phyloP scores from a whole-genome alignment of 352 stramenopile genomes.

The Globisporangium paddicum region DNA sequence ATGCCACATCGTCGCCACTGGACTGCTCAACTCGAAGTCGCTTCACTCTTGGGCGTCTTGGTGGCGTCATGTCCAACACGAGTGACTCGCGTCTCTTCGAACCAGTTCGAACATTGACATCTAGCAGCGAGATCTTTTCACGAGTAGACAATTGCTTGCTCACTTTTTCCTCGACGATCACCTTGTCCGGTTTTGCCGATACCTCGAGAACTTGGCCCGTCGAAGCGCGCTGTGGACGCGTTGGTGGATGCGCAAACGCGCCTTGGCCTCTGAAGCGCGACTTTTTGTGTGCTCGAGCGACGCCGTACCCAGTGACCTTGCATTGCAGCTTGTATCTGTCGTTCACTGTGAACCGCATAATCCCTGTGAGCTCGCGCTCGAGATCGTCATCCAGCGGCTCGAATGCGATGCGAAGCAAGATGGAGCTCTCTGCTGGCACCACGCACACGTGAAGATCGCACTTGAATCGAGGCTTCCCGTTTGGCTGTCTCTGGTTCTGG shows the following conservation, averaged over 20 bases:
- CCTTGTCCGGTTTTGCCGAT: not conserved
- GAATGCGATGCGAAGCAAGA: conserved; percentile 62
- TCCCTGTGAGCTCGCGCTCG: conserved; percentile 29
- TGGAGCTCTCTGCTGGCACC: conserved; percentile 44
- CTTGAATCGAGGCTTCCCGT: conserved; percentile 43
- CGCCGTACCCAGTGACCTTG: conserved; percentile 26
- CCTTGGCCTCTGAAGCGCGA: conserved; percentile 19
- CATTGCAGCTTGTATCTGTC: conserved; percentile 53
- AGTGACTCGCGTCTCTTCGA: conserved; percentile 32
- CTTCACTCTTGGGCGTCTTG: conserved; percentile 23
- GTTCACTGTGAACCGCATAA: conserved; percentile 65
- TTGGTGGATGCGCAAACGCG: conserved; percentile 6
- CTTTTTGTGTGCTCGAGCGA: conserved; percentile 17
- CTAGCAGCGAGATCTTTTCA: conserved; percentile 3
- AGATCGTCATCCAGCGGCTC: conserved; percentile 40
- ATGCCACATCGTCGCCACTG: not conserved
- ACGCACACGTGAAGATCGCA: conserved; percentile 72
- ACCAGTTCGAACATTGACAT: not conserved
- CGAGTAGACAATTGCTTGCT: not conserved
- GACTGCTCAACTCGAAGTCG: conserved; percentile 8
- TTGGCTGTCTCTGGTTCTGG: conserved; percentile 9
- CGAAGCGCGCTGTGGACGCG: not conserved
- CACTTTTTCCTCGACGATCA: not conserved
- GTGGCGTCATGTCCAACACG: conserved; percentile 39
- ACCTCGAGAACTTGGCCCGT: conserved; percentile 7